Percentiles rank a stretch among this genome's conserved stretches.
These are phyloP conservation scores for Antitrichia curtipendula DNA, from an alignment of 225 moss, liverwort and hornwort genomes.

Conservation along the genomic window DNA sequence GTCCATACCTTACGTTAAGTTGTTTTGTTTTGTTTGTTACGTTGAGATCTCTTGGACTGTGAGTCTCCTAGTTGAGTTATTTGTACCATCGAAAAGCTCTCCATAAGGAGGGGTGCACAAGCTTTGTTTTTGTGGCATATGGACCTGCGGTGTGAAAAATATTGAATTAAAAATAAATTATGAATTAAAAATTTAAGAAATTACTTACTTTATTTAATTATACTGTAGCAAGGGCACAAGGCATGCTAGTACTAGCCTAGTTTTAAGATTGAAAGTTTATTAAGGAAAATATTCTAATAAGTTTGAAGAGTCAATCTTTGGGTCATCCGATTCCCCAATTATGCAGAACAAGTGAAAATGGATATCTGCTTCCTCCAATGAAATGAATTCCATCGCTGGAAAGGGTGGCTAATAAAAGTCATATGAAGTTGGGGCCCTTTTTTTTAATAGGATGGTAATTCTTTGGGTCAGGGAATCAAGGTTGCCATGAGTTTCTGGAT, in stretches of 20 bases:
- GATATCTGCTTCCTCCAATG: not conserved
- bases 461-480: not conserved
- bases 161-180: too few species aligned
- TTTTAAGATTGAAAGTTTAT: not conserved
- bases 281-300: not conserved
- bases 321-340: not conserved
- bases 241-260: too few species aligned
- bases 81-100: too few species aligned
- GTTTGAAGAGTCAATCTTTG: not conserved
- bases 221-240: rapidly evolving
- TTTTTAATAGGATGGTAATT: not conserved
- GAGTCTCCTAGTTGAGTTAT: too few species aligned
- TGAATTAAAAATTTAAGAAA: not conserved
- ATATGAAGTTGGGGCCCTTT: not conserved
- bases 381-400: not conserved
- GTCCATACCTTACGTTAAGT: too few species aligned
- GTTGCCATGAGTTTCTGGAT: not conserved
- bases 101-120: too few species aligned
- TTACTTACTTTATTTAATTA: not conserved
- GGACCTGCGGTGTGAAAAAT: too few species aligned
- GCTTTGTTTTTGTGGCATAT: too few species aligned
- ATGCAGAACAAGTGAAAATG: too few species aligned
- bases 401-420: not conserved
- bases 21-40: too few species aligned
- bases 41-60: too few species aligned